phyloP scores from a whole-genome alignment of 2,329 filamentous ascomycete species.

The Alternaria rosae region DNA sequence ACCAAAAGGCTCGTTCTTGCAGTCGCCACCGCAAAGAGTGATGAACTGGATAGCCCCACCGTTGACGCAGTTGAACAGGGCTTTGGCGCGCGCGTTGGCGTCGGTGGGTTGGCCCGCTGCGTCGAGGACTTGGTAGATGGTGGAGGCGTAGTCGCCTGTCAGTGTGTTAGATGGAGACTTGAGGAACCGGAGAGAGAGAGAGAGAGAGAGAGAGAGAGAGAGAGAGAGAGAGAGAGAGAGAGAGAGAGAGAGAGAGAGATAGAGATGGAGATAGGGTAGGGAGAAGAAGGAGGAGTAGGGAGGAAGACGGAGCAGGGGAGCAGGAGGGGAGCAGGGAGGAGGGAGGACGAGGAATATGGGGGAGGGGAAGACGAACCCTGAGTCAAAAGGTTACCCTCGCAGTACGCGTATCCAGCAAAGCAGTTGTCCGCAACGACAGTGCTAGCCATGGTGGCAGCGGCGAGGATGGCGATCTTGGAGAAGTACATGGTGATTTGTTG shows the following conservation, averaged over 20 bases:
- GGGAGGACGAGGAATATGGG: not conserved
- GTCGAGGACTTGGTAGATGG: not conserved
- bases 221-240: too few species aligned
- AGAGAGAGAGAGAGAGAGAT: too few species aligned
- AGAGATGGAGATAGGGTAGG: too few species aligned
- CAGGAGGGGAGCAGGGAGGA: not conserved
- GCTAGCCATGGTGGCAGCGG: not conserved
- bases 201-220: too few species aligned
- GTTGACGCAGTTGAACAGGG: constrained; percentile 1
- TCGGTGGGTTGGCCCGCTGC: not conserved
- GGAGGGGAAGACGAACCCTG: not conserved
- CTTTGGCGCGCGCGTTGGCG: not conserved
- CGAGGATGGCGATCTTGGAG: not conserved
- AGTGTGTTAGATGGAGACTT: not conserved
- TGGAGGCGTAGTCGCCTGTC: constrained; percentile 1
- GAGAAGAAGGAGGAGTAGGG: too few species aligned
- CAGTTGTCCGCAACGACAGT: not conserved
- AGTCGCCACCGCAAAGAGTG: not conserved
- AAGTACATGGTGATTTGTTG: not conserved
- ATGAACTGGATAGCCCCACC: not conserved
- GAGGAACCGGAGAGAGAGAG: too few species aligned
- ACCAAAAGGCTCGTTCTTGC: not conserved
- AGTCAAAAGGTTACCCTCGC: not conserved
- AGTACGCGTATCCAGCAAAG: not conserved
- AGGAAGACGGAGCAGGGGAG: not conserved